A percentile compares a stretch with the other conserved stretches of the same genome.
Evolutionary conservation across 371 early-diverging fungal species (phyloP).

Genomic region (Dinochytrium kinnereticum): DNA sequence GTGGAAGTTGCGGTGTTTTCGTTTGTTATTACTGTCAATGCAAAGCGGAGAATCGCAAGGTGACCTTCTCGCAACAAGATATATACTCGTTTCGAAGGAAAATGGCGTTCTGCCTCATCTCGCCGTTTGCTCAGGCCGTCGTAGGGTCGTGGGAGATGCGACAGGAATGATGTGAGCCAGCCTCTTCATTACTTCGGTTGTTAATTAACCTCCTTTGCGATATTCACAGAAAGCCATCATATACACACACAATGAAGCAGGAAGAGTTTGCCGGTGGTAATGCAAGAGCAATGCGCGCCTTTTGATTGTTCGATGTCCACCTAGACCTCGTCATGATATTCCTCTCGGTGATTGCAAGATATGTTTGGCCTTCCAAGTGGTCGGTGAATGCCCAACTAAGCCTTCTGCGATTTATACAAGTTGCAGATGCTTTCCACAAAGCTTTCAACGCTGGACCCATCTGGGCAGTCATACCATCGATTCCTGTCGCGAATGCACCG

Average conservation of each 20-base stretch:
- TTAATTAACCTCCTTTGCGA: too few species aligned
- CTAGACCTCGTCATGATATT: too few species aligned
- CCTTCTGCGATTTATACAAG: background rate
- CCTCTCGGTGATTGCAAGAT: background rate
- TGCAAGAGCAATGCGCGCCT: too few species aligned
- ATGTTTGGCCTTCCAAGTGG: background rate
- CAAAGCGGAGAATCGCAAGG: background rate
- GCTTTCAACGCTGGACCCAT: constrained; percentile 13
- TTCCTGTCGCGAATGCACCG: constrained; percentile 32
- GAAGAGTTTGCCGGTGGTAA: too few species aligned
- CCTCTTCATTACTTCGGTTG: too few species aligned
- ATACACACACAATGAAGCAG: too few species aligned
- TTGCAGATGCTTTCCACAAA: constrained; percentile 27
- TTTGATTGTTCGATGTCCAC: too few species aligned
- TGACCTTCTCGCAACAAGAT: constrained; percentile 12
- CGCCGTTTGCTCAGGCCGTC: constrained; percentile 18
- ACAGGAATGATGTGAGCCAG: too few species aligned
- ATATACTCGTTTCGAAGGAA: constrained; percentile 16
- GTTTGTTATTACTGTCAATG: constrained; percentile 26
- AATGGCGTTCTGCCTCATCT: constrained; percentile 14
- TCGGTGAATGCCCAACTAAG: background rate
- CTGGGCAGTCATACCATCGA: constrained; percentile 26
- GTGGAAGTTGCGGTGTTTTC: constrained; percentile 41
- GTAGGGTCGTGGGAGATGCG: too few species aligned
- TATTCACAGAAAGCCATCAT: too few species aligned